Conservation (phyloP, 2,329 filamentous ascomycete species). For the Xylaria sp. region DNA sequence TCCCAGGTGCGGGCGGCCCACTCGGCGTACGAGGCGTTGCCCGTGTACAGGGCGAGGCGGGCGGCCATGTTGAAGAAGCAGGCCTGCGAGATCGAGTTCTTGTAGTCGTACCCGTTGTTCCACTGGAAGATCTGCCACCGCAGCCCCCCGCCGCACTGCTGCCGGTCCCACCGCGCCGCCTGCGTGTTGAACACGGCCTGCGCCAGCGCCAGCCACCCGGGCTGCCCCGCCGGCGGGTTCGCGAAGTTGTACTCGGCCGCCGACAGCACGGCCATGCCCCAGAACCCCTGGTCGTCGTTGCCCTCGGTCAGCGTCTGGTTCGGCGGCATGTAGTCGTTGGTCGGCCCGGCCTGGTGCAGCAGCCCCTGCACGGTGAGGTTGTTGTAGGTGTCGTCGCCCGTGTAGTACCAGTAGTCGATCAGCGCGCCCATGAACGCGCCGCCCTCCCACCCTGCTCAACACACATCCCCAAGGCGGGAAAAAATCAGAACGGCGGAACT, state of each 20-base stretch:
- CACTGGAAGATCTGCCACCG: constrained; percentile 85
- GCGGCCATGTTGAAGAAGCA: constrained; percentile 67
- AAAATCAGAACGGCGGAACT: constrained; percentile 13
- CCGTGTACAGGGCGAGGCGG: constrained; percentile 75
- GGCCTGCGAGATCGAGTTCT: constrained; percentile 65
- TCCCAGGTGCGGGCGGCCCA: constrained; percentile 77
- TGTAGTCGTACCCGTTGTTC: constrained; percentile 82
- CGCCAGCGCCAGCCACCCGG: constrained; percentile 71
- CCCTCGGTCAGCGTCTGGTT: constrained; percentile 71
- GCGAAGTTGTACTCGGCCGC: constrained; percentile 72
- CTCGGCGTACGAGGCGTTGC: constrained; percentile 73
- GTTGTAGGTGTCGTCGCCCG: constrained; percentile 73
- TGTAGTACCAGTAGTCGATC: constrained; percentile 86
- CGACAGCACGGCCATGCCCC: constrained; percentile 70
- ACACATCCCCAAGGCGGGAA: too few relatives aligned
- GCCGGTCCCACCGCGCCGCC: constrained; percentile 70
- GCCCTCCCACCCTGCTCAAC: constrained; percentile 74
- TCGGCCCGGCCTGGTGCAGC: constrained; percentile 72
- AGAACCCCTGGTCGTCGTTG: constrained; percentile 78
- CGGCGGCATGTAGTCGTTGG: constrained; percentile 76
- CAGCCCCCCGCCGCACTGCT: constrained; percentile 72
- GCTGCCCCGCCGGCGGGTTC: constrained; percentile 57
- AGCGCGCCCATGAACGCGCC: constrained; percentile 73
- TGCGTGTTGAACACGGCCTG: constrained; percentile 84
- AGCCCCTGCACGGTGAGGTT: constrained; percentile 68